phyloP scores from a whole-genome alignment of 2,329 filamentous ascomycete genomes.

The Aspergillus pseudotamarii region DNA sequence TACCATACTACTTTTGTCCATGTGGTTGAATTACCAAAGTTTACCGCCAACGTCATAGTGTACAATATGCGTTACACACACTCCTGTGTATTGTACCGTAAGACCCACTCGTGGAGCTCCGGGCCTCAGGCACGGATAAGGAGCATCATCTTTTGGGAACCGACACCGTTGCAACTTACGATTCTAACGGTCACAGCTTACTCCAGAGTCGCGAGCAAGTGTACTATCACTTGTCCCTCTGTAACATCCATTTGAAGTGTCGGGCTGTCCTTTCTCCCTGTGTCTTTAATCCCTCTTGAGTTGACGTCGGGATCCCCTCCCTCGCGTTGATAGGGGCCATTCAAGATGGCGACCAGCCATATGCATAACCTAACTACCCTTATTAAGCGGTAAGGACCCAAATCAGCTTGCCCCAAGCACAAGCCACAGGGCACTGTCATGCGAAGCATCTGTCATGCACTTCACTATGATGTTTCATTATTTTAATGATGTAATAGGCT shows the following conservation, averaged over 20 bases:
- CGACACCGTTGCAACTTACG: slow-evolving; percentile 21
- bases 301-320: slow-evolving; percentile 11
- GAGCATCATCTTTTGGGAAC: slow-evolving; percentile 22
- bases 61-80: neutral
- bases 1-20: neutral
- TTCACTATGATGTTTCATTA: neutral
- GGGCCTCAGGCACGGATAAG: slow-evolving; percentile 26
- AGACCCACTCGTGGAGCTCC: slow-evolving; percentile 21
- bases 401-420: neutral
- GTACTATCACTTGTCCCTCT: neutral
- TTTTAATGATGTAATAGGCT: slow-evolving; percentile 66
- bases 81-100: slow-evolving; percentile 24
- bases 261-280: slow-evolving; percentile 47
- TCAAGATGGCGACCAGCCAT: slow-evolving; percentile 71
- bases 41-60: neutral
- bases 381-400: slow-evolving; percentile 82
- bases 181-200: slow-evolving; percentile 3
- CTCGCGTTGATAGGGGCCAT: slow-evolving; percentile 17
- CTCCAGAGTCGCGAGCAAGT: neutral
- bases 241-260: neutral
- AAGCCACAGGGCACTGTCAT: neutral
- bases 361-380: slow-evolving; percentile 97
- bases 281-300: slow-evolving; percentile 35
- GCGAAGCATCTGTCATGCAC: neutral
- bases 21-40: neutral